phyloP scores from a whole-genome alignment of 139 green algal species.

The Picochlorum sp. region DNA sequence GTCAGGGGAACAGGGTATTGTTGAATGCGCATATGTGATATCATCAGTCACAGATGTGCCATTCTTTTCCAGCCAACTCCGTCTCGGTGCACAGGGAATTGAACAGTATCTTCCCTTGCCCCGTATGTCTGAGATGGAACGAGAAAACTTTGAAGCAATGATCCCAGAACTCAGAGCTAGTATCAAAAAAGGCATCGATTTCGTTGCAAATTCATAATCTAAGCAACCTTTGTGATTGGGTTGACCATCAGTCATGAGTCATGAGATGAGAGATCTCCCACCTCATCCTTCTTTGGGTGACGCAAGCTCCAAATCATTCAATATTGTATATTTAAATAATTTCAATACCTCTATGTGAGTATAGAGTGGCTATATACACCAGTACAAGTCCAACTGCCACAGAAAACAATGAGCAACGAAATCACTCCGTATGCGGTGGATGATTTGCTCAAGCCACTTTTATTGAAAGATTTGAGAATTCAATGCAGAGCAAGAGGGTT shows the following conservation, averaged over 20 bases:
- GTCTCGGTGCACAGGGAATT: slow-evolving; percentile 63
- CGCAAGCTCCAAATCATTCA: not conserved
- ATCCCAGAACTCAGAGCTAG: slow-evolving; percentile 53
- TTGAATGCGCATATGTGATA: slow-evolving; percentile 75
- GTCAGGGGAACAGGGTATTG: slow-evolving; percentile 52
- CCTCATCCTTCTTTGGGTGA: not conserved
- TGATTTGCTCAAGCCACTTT: slow-evolving; percentile 32
- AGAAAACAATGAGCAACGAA: not conserved
- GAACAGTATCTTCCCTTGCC: slow-evolving; percentile 72
- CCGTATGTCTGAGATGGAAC: slow-evolving; percentile 47
- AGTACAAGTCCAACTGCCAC: too few species aligned
- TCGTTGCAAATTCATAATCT: slow-evolving; percentile 31
- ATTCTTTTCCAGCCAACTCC: slow-evolving; percentile 69
- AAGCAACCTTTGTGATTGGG: not conserved
- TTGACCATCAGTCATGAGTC: not conserved
- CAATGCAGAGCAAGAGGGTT: slow-evolving; percentile 52
- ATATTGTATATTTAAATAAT: not conserved
- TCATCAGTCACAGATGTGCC: slow-evolving; percentile 35
- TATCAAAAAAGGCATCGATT: slow-evolving; percentile 83
- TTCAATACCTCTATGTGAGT: not conserved
- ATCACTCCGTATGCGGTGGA: slow-evolving; percentile 12
- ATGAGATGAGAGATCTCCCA: not conserved
- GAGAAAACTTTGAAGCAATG: slow-evolving; percentile 35
- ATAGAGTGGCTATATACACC: not conserved
- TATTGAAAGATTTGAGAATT: slow-evolving; percentile 58